A percentile compares a stretch with the other conserved stretches of the same genome.
phyloP scores from a whole-genome alignment of 306 rosid species.

The Cercis canadensis region DNA sequence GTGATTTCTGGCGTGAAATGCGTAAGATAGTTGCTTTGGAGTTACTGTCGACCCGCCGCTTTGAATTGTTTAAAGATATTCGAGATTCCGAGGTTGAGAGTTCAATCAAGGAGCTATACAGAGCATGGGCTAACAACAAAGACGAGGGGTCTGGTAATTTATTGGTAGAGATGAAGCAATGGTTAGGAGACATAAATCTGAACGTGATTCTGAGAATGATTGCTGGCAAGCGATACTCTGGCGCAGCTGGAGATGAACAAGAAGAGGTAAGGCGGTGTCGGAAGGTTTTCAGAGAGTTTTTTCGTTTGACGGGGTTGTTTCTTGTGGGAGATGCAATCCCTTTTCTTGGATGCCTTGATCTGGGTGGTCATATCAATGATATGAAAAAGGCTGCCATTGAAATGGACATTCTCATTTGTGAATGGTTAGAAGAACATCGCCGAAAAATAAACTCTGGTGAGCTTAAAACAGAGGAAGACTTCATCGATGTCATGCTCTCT shows the following conservation, averaged over 20 bases:
- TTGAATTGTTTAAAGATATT: slow-evolving; percentile 32
- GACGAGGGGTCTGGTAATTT: background rate
- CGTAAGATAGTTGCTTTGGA: slow-evolving; percentile 47
- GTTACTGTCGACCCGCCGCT: slow-evolving; percentile 47
- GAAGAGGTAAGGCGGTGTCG: slow-evolving; percentile 3
- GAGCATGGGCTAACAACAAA: background rate
- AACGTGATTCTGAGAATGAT: slow-evolving; percentile 53
- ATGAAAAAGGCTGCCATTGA: slow-evolving; percentile 43
- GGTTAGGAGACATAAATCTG: slow-evolving; percentile 49
- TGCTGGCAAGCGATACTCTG: slow-evolving; percentile 41
- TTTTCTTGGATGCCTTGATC: slow-evolving; percentile 50
- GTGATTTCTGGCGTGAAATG: slow-evolving; percentile 52
- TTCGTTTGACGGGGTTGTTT: slow-evolving; percentile 1
- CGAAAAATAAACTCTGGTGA: background rate
- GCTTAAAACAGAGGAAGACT: slow-evolving; percentile 14
- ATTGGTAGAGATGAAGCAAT: slow-evolving; percentile 47
- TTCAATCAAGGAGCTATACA: slow-evolving; percentile 27
- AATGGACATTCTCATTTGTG: slow-evolving; percentile 35
- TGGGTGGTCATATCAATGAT: slow-evolving; percentile 56
- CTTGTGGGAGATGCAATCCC: slow-evolving; percentile 55
- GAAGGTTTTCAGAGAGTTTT: slow-evolving; percentile 35
- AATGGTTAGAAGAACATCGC: slow-evolving; percentile 52
- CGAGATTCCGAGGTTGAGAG: slow-evolving; percentile 43
- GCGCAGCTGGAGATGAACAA: background rate
- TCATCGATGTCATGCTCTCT: slow-evolving; percentile 37